Base-by-base conservation (phyloP, 73 alveolate genomes). In the Uronychia setigera region DNA sequence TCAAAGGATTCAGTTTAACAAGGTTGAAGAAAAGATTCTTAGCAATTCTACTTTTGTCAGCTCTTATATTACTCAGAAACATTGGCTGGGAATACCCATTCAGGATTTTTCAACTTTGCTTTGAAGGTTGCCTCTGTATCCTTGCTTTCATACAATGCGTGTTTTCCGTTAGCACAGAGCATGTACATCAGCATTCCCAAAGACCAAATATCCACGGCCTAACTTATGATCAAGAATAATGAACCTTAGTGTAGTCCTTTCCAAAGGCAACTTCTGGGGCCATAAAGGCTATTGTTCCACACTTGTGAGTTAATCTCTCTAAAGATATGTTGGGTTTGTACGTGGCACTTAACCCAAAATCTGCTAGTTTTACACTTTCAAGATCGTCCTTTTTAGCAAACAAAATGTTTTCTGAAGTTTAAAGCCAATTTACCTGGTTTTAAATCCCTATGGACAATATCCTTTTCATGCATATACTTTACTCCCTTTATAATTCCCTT, bases 221-320 rank as follows among this genome's bases (percentile, higher is more conserved):
- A 46, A 46, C 5, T 5, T 5, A 46, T 46, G 67, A 5, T 19
- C 67, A 46, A 19, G 67, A 11, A 11, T 46, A 11, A 19, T 19
- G 67, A 31, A 34, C 35, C 35, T 90, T 87, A 67, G 94, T 87
- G 82, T 95, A 95, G n/a, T 87, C 94, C 82, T 95, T 79, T 59
- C 87, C 82, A 67, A 87, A 79, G 32, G 94, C 94, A 9, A 92
- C 92, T 85, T 95, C 98, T 0, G 98, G 98, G 0, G 98, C 98
- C 98, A 95, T 95, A 83, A 78, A 95, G 27, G 89, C 83, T 30
- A 93, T 77, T 0, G 98, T 95, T 0, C 98, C 98, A 60, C 97
- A 90, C 81, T 93, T 85, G 32, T 91, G 80, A 33, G 85, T 83
- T 46, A 86, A 83, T 13, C 77, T 57, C 0, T 30, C 35, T 14